A percentile compares a stretch with the other conserved stretches of the same genome.
These are phyloP conservation scores for Polygonum aviculare DNA, from an alignment of 148 eudicot species.

Conservation along the genomic window DNA sequence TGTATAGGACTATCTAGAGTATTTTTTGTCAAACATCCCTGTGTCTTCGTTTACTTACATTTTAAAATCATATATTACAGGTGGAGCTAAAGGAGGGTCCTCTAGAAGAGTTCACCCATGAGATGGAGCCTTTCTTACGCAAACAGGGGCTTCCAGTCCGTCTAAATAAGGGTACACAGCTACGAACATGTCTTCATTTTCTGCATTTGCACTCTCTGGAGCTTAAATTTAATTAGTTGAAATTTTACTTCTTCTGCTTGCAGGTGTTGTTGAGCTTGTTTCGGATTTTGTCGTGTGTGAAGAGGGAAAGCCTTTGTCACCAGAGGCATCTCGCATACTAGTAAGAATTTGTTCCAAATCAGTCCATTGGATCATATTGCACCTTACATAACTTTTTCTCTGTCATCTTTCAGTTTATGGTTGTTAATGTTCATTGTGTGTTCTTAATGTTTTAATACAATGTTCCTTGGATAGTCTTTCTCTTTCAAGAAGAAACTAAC, in stretches of 20 bases:
- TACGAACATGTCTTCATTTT: background rate
- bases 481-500: background rate
- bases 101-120: conserved; percentile 79
- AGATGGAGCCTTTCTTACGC: conserved; percentile 94
- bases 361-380: background rate
- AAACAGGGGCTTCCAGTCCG: conserved; percentile 98
- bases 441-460: background rate
- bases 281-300: conserved; percentile 82
- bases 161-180: conserved; percentile 60
- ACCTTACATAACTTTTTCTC: background rate
- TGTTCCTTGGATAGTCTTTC: background rate
- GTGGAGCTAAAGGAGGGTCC: conserved; percentile 97
- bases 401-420: background rate
- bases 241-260: conserved; percentile 10
- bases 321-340: conserved; percentile 84
- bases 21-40: background rate
- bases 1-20: background rate
- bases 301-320: conserved; percentile 82
- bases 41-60: background rate
- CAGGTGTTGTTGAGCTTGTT: conserved; percentile 89
- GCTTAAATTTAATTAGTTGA: background rate
- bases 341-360: conserved; percentile 27
- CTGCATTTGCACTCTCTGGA: background rate
- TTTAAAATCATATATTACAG: conserved; percentile 23
- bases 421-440: background rate